These are phyloP conservation scores for Aspergillus proliferans DNA, from an alignment of 2,329 filamentous ascomycete genomes.

Conservation along the genomic window DNA sequence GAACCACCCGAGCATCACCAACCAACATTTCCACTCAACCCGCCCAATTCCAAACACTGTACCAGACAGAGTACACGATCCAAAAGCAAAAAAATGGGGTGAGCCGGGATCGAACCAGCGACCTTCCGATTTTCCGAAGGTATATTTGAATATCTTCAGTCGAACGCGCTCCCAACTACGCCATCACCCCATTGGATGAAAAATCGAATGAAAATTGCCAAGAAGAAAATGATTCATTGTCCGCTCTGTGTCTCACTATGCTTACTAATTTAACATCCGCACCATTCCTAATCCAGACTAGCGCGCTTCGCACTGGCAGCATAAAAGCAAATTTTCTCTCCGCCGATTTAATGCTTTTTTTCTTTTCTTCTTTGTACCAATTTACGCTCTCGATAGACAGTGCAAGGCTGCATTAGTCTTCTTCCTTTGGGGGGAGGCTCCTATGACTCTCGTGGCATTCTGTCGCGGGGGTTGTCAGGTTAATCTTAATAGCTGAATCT, in stretches of 20 bases:
- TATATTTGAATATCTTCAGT: too few species aligned
- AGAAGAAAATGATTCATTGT: too few species aligned
- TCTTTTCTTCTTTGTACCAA: conserved; percentile 43
- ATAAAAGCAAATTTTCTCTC: conserved; percentile 10
- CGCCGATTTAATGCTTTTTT: conserved; percentile 14
- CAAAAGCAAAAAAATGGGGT: too few species aligned
- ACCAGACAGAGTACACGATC: too few species aligned
- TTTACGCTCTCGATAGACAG: conserved; percentile 75
- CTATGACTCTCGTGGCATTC: conserved; percentile 59
- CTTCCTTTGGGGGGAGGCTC: conserved; percentile 26
- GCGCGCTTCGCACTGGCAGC: conserved; percentile 6
- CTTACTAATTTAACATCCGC: background rate
- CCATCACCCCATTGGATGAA: too few species aligned
- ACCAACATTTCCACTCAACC: too few species aligned
- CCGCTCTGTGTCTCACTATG: background rate
- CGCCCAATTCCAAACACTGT: too few species aligned
- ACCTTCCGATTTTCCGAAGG: too few species aligned
- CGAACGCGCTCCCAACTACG: too few species aligned
- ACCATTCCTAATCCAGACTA: conserved; percentile 15
- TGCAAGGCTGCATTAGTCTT: conserved; percentile 62
- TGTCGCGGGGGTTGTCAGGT: conserved; percentile 52
- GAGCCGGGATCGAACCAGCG: too few species aligned
- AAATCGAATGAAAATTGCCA: too few species aligned
- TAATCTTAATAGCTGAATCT: conserved; percentile 54
- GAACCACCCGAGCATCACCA: too few species aligned